Evolutionary conservation across 169 alveolate species (phyloP).

Genomic region (Cryptosporidium muris): DNA sequence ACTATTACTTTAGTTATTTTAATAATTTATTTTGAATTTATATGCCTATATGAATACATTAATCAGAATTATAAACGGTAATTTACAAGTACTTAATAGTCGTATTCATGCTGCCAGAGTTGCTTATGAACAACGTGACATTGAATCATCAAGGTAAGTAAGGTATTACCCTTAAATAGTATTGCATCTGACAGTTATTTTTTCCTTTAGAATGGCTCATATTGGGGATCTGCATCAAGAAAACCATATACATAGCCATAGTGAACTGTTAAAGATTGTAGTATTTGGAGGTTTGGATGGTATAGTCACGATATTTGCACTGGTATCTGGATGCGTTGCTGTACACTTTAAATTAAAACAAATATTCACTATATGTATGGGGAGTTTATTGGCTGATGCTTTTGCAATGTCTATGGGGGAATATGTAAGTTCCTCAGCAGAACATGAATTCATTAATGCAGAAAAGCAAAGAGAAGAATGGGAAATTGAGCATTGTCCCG

Average conservation of each 20-base stretch:
- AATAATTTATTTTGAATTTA: neutral
- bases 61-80: neutral
- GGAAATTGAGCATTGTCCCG: constrained; percentile 90
- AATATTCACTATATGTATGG: constrained; percentile 85
- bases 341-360: constrained; percentile 87
- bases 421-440: constrained; percentile 84
- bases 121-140: constrained; percentile 74
- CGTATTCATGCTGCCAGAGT: constrained; percentile 73
- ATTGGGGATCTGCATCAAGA: constrained; percentile 28
- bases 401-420: constrained; percentile 91
- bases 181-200: constrained; percentile 33
- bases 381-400: constrained; percentile 89
- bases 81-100: neutral
- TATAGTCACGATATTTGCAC: constrained; percentile 88
- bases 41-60: constrained; percentile 33
- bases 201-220: constrained; percentile 58
- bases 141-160: constrained; percentile 71
- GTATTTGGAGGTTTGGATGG: constrained; percentile 92
- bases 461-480: constrained; percentile 84
- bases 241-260: constrained; percentile 39
- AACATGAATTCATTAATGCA: constrained; percentile 80
- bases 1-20: too few species aligned
- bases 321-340: constrained; percentile 90
- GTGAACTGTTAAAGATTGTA: constrained; percentile 83
- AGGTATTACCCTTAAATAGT: neutral